These are phyloP conservation scores for Leccinum fallax DNA, from an alignment of 1,284 basidiomycete species.

Conservation along the genomic window DNA sequence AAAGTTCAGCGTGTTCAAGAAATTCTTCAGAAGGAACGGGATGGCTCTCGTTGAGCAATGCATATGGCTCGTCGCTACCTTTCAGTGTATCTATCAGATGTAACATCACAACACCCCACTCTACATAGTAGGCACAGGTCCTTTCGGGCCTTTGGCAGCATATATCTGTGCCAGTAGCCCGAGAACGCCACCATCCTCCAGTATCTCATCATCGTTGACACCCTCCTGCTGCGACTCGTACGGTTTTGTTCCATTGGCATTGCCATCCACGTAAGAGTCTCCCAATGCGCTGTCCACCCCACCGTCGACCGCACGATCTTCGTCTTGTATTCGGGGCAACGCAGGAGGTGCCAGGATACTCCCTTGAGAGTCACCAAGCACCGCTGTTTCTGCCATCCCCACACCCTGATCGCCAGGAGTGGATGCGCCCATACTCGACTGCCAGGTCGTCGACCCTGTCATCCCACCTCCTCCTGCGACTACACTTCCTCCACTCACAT, in stretches of 20 bases:
- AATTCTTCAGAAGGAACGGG: constrained; percentile 57
- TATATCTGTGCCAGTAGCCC: constrained; percentile 81
- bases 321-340: constrained; percentile 39
- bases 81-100: not conserved
- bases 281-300: constrained; percentile 63
- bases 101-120: not conserved
- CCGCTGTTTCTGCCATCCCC: constrained; percentile 64
- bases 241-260: constrained; percentile 42
- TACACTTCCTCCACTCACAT: constrained; percentile 40
- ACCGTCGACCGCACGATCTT: constrained; percentile 53
- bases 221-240: constrained; percentile 46
- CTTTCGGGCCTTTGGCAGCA: constrained; percentile 55
- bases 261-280: constrained; percentile 70
- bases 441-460: constrained; percentile 30
- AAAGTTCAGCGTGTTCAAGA: constrained; percentile 82
- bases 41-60: constrained; percentile 2
- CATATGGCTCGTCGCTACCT: not conserved
- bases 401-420: constrained; percentile 28
- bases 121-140: constrained; percentile 51
- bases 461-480: constrained; percentile 33
- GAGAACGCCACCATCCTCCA: constrained; percentile 70
- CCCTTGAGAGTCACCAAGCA: constrained; percentile 73
- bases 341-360: constrained; percentile 34
- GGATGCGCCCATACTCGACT: constrained; percentile 24
- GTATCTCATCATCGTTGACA: constrained; percentile 57